Evolutionary conservation across 2,329 filamentous ascomycete species (phyloP), one percentile per base, ranked within the genome.

Genomic region (Colletotrichum eremochloae): DNA sequence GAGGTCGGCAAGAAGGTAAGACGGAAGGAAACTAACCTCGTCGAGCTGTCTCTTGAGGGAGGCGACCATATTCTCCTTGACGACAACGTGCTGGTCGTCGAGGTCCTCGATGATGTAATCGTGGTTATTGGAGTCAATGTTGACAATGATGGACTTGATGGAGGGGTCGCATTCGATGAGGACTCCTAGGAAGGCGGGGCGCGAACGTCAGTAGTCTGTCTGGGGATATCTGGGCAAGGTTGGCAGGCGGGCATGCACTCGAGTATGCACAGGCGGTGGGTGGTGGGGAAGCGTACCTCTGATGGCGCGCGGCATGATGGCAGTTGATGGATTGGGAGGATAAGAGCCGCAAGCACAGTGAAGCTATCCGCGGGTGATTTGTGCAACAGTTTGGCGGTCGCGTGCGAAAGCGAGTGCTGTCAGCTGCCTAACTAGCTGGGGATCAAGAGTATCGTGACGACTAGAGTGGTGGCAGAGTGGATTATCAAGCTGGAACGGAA

Each of bases 121-220:
- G 81, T 95, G 90, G 75, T 88, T 87, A 69, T 89, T 85, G 77
- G 85, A 88, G 81, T 96, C 92, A 76, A 96, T 93, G 78, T 91
- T 93, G 76, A 93, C 86, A 78, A 96, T 92, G 84, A 95, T 94
- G 74, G 93, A 93, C 82, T 95, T 95, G 87, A 96, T 95, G 56
- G 92, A 94, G n/a, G 93, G 92, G 80, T 96, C 93, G 82, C 92
- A 94, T 81, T 94, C 90, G 81, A 96, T 90, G 75, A 96, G 87
- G 38, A 94, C 91, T 74, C 93, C 93, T 89, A 63, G 29, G 40
- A 24, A 68, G 48, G 57, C 40, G 62, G 18, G 38, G 65, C 36
- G 29, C 4, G 36, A 56, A 36, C 29, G 53, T 71, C 46, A 67
- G 75, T 74, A 58, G 69, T 68, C 18, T 58, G 69, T 68, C 18